These are phyloP conservation scores for Penicillium atrosanguineum DNA, from an alignment of 495 filamentous ascomycete genomes.

Conservation along the genomic window DNA sequence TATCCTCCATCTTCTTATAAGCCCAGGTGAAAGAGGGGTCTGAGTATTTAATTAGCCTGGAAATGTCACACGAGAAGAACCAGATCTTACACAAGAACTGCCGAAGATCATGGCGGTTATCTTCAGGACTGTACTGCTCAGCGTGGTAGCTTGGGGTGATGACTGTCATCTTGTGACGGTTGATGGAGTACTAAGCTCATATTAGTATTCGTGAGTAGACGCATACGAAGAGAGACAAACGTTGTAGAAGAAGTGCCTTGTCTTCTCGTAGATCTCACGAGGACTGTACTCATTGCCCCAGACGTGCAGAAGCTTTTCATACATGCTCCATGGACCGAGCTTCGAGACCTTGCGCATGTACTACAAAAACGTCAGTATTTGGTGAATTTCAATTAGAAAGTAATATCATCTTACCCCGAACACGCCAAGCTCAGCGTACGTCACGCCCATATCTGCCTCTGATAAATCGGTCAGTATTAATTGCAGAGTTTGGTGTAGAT, in stretches of 20 bases:
- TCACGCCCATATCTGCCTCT: conserved; percentile 74
- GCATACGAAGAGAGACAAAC: background rate
- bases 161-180: conserved; percentile 67
- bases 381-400: background rate
- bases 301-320: conserved; percentile 62
- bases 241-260: conserved; percentile 65
- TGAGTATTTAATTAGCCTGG: conserved; percentile 1
- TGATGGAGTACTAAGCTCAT: conserved; percentile 41
- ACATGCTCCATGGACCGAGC: conserved; percentile 71
- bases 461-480: background rate
- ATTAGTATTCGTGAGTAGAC: background rate
- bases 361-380: background rate
- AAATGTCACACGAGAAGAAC: background rate
- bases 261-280: conserved; percentile 57
- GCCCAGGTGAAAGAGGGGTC: conserved; percentile 41
- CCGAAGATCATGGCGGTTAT: conserved; percentile 67
- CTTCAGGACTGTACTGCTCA: conserved; percentile 58
- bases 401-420: conserved; percentile 44
- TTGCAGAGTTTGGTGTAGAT: background rate
- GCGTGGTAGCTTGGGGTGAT: conserved; percentile 60
- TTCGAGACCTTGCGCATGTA: conserved; percentile 67
- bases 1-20: conserved; percentile 44
- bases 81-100: conserved; percentile 49
- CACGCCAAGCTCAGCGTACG: conserved; percentile 51
- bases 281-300: conserved; percentile 58